phyloP scores from a whole-genome alignment of 2,329 filamentous ascomycete species.

The Lasiodiplodia theobromae region DNA sequence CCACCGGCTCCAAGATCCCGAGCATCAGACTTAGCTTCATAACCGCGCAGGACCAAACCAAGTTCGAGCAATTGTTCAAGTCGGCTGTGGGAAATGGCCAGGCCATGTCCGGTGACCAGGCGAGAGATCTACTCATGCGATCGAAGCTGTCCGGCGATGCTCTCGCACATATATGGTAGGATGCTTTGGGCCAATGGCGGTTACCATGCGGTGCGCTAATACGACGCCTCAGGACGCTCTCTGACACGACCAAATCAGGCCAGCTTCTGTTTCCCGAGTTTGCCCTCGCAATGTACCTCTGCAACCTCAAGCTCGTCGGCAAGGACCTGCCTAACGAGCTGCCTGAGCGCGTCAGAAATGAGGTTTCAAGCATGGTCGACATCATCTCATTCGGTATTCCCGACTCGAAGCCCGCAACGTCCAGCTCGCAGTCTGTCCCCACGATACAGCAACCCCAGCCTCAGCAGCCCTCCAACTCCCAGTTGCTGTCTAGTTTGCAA shows the following conservation, averaged over 20 bases:
- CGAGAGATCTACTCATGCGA: slow-evolving; percentile 84
- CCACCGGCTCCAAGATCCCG: slow-evolving; percentile 78
- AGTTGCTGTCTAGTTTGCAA: slow-evolving; percentile 64
- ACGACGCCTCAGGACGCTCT: slow-evolving; percentile 71
- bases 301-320: slow-evolving; percentile 89
- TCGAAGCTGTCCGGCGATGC: slow-evolving; percentile 88
- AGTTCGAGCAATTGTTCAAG: slow-evolving; percentile 98
- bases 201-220: slow-evolving; percentile 33
- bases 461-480: slow-evolving; percentile 73
- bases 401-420: slow-evolving; percentile 64
- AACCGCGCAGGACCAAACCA: slow-evolving; percentile 90
- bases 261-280: slow-evolving; percentile 98
- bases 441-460: slow-evolving; percentile 59
- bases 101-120: slow-evolving; percentile 90
- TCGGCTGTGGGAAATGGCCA: slow-evolving; percentile 86
- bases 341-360: slow-evolving; percentile 89
- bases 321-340: slow-evolving; percentile 77
- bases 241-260: slow-evolving; percentile 94
- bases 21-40: slow-evolving; percentile 96
- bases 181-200: background rate
- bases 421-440: slow-evolving; percentile 57
- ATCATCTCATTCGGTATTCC: slow-evolving; percentile 95
- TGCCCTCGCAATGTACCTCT: slow-evolving; percentile 96
- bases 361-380: slow-evolving; percentile 99
- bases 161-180: slow-evolving; percentile 90